phyloP scores from a whole-genome alignment of 2,329 filamentous ascomycete genomes.

The Ilyonectria destructans region DNA sequence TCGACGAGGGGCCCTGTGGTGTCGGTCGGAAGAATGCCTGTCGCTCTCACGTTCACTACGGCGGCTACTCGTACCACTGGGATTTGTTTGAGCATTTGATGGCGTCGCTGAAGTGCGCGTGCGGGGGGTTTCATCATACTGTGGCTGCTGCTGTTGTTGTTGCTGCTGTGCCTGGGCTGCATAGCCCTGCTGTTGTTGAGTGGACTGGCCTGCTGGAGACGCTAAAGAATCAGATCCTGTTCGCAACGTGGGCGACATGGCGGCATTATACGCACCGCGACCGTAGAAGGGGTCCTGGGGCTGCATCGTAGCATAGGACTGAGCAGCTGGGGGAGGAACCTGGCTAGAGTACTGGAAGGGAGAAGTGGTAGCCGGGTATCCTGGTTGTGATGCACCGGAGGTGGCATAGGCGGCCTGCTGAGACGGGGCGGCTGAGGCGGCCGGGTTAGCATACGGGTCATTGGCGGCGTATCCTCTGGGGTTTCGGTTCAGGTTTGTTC shows the following conservation, averaged over 20 bases:
- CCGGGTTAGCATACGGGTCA: conserved; percentile 55
- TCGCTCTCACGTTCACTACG: conserved; percentile 62
- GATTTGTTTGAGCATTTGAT: conserved; percentile 58
- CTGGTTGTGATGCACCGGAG: conserved; percentile 50
- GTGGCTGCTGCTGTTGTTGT: conserved; percentile 51
- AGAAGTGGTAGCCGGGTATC: conserved; percentile 52
- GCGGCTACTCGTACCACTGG: conserved; percentile 56
- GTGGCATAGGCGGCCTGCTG: conserved; percentile 55
- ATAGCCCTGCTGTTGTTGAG: conserved; percentile 54
- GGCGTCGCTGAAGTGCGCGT: conserved; percentile 57
- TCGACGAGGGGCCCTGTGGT: conserved; percentile 59
- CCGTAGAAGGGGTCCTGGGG: conserved; percentile 70
- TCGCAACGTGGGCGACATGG: conserved; percentile 36
- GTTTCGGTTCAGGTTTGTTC: conserved; percentile 55
- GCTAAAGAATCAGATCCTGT: conserved; percentile 60
- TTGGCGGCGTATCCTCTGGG: conserved; percentile 50
- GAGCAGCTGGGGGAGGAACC: conserved; percentile 53
- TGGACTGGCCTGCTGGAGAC: conserved; percentile 65
- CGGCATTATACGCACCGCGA: conserved; percentile 71
- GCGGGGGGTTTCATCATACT: conserved; percentile 67
- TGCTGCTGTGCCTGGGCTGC: conserved; percentile 55
- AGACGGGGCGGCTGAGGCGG: conserved; percentile 50
- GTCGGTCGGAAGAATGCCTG: conserved; percentile 58
- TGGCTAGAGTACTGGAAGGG: conserved; percentile 56
- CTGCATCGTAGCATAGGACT: conserved; percentile 60